These are phyloP conservation scores for Trichoderma pleuroti DNA, from an alignment of 2,329 filamentous ascomycete species.

Conservation along the genomic window DNA sequence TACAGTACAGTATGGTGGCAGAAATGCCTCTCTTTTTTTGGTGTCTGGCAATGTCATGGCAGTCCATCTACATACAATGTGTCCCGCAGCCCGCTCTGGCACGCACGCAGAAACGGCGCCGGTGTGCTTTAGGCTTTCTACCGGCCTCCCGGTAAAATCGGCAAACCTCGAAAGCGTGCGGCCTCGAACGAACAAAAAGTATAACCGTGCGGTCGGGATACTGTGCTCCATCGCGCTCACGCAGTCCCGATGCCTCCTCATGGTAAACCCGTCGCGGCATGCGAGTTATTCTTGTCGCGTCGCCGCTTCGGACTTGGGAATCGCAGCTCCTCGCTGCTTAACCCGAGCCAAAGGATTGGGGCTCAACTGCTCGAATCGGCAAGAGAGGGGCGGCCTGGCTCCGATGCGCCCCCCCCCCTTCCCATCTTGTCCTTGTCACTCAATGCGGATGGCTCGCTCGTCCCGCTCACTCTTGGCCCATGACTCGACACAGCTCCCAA, in stretches of 20 bases:
- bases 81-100: background rate
- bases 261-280: background rate
- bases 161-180: background rate
- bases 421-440: background rate
- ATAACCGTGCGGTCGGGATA: background rate
- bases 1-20: background rate
- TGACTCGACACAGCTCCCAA: conserved; percentile 3
- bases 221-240: background rate
- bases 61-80: background rate
- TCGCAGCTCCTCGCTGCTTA: background rate
- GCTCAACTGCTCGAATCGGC: conserved; percentile 8
- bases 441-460: background rate
- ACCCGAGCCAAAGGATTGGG: background rate
- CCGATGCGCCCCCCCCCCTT: background rate
- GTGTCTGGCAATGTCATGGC: background rate
- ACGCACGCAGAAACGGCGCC: background rate
- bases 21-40: background rate
- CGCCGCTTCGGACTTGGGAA: conserved; percentile 11
- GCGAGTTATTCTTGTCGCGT: background rate
- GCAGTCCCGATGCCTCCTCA: background rate
- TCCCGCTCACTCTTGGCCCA: conserved; percentile 2
- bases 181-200: background rate
- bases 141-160: background rate
- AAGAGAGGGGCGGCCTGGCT: background rate
- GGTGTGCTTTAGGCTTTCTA: conserved; percentile 4